These are phyloP conservation scores for Aspergillus sergii DNA, from an alignment of 2,329 filamentous ascomycete genomes.

Conservation along the genomic window DNA sequence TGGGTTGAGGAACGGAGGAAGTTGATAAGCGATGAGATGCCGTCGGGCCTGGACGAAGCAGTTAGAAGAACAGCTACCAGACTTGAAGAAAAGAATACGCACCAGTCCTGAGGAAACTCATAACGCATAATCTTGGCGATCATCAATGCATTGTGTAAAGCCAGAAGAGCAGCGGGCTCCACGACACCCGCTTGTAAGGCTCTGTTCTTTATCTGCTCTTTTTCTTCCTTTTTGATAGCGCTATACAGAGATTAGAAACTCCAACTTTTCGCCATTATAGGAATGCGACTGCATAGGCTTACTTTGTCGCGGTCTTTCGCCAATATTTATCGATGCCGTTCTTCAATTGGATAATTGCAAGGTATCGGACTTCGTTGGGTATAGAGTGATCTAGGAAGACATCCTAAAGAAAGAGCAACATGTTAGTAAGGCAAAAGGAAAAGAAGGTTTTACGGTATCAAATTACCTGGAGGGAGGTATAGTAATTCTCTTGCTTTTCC, in stretches of 20 bases:
- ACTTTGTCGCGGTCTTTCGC: conserved; percentile 75
- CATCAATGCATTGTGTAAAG: conserved; percentile 84
- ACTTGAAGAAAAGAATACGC: conserved; percentile 8
- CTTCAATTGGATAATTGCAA: conserved; percentile 91
- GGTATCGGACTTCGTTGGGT: conserved; percentile 77
- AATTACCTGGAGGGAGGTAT: conserved; percentile 67
- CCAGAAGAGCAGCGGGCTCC: conserved; percentile 74
- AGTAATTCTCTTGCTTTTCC: conserved; percentile 69
- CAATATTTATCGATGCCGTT: conserved; percentile 96
- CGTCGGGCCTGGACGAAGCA: conserved; percentile 45
- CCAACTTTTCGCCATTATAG: background rate
- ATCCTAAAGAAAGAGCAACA: conserved; percentile 52
- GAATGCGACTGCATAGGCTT: conserved; percentile 30
- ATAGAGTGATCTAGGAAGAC: conserved; percentile 80
- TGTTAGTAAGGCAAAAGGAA: background rate
- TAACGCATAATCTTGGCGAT: conserved; percentile 85
- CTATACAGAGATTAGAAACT: conserved; percentile 38
- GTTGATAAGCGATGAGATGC: conserved; percentile 58
- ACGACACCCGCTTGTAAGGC: conserved; percentile 75
- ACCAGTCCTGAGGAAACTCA: conserved; percentile 89
- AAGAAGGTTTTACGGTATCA: background rate
- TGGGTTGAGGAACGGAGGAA: conserved; percentile 62
- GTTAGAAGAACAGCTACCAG: conserved; percentile 8
- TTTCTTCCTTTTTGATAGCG: conserved; percentile 69
- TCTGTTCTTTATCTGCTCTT: conserved; percentile 71